phyloP scores from a whole-genome alignment of 495 filamentous ascomycete genomes.

The Pseudevernia furfuracea region DNA sequence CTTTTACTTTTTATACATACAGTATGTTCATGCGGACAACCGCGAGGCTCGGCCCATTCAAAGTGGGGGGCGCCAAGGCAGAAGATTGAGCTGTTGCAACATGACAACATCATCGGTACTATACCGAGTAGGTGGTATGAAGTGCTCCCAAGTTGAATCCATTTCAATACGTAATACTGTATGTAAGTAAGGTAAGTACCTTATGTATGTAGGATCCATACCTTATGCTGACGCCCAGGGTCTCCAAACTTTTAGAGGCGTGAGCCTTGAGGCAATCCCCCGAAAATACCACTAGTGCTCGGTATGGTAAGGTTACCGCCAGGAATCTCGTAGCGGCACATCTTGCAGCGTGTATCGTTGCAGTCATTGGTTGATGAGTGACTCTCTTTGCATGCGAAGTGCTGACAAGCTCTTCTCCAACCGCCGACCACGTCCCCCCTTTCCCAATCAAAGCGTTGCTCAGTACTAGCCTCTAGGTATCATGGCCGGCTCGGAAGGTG shows the following conservation, averaged over 20 bases:
- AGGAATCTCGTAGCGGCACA: background rate
- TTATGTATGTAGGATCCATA: no score
- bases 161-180: no score
- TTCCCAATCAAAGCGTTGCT: background rate
- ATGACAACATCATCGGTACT: no score
- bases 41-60: background rate
- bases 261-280: no score
- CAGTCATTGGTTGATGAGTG: background rate
- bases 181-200: no score
- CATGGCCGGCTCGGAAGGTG: background rate
- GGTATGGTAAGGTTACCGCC: background rate
- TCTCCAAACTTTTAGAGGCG: no score
- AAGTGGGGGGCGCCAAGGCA: background rate
- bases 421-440: background rate
- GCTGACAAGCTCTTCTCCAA: slow-evolving; percentile 5
- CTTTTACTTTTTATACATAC: no score
- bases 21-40: background rate
- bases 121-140: no score
- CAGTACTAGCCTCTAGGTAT: background rate
- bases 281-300: background rate
- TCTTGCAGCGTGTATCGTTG: background rate
- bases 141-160: no score
- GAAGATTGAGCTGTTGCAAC: background rate
- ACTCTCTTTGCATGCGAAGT: background rate
- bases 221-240: background rate